Conservation (phyloP, 306 rosid genomes). For the Arachis stenosperma region DNA sequence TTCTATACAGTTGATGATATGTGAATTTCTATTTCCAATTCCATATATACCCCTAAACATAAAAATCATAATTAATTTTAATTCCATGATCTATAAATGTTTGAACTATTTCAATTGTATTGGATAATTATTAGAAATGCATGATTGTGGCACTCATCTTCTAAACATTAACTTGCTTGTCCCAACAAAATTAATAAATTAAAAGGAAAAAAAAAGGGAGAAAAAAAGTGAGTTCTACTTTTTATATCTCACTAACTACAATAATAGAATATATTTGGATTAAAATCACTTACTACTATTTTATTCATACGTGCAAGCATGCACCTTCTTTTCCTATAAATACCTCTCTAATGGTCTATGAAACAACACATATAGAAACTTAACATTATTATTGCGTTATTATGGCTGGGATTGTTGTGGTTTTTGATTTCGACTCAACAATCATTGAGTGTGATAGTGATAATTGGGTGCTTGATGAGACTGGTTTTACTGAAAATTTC, state of each 20-base stretch:
- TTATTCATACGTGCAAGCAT: background rate
- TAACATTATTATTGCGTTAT: background rate
- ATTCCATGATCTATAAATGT: too few species aligned
- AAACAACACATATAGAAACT: background rate
- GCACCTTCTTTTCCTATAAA: background rate
- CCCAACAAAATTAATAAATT: background rate
- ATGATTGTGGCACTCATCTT: background rate
- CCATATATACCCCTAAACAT: too few species aligned
- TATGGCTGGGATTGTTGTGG: conserved; percentile 50
- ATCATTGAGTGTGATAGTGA: conserved; percentile 71
- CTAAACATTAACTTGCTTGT: background rate
- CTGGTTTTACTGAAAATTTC: conserved; percentile 53
- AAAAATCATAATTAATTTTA: too few species aligned
- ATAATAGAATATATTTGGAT: too few species aligned
- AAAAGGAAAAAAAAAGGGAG: background rate
- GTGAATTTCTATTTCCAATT: too few species aligned
- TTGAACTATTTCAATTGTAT: too few species aligned
- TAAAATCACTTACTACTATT: too few species aligned
- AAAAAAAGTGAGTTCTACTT: background rate
- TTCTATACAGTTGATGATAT: too few species aligned
- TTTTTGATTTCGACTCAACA: conserved; percentile 73
- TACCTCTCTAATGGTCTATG: background rate
- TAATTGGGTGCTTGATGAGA: conserved; percentile 68
- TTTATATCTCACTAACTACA: background rate
- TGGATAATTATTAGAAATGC: too few species aligned